phyloP scores from a whole-genome alignment of 257 asterid species.

The Solanum boliviense region DNA sequence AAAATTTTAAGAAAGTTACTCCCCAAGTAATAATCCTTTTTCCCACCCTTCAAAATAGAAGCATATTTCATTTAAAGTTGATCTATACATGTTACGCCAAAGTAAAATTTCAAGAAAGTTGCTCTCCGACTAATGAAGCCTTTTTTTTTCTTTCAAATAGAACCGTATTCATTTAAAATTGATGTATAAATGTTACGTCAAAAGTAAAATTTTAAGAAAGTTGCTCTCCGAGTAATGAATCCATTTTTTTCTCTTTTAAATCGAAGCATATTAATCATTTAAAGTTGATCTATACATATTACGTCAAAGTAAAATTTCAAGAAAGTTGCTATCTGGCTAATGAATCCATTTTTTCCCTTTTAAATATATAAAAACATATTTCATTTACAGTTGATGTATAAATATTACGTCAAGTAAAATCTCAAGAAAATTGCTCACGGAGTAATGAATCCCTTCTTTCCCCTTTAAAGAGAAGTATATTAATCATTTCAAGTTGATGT shows the following conservation, averaged over 20 bases:
- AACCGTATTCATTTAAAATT: not conserved
- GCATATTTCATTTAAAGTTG: too few relatives aligned
- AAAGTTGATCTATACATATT: not conserved
- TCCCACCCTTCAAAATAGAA: not conserved
- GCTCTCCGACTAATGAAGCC: too few relatives aligned
- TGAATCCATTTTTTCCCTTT: not conserved
- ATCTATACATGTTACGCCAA: not conserved
- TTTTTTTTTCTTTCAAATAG: not conserved
- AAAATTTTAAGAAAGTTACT: not conserved
- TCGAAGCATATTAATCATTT: not conserved
- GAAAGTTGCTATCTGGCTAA: not conserved
- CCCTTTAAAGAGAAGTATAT: not conserved
- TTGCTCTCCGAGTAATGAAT: not conserved
- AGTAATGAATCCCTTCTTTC: too few relatives aligned
- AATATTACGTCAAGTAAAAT: not conserved
- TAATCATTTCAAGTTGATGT: too few relatives aligned
- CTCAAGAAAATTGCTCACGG: too few relatives aligned
- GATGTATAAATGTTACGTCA: not conserved
- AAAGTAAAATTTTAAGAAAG: not conserved
- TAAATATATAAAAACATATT: not conserved
- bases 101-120: not conserved
- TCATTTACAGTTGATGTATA: too few relatives aligned
- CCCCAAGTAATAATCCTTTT: not conserved
- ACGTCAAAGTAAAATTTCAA: not conserved
- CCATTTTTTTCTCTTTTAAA: too few relatives aligned